Evolutionary conservation across 2,329 filamentous ascomycete genomes (phyloP).

Genomic region (Penicillium sp.): DNA sequence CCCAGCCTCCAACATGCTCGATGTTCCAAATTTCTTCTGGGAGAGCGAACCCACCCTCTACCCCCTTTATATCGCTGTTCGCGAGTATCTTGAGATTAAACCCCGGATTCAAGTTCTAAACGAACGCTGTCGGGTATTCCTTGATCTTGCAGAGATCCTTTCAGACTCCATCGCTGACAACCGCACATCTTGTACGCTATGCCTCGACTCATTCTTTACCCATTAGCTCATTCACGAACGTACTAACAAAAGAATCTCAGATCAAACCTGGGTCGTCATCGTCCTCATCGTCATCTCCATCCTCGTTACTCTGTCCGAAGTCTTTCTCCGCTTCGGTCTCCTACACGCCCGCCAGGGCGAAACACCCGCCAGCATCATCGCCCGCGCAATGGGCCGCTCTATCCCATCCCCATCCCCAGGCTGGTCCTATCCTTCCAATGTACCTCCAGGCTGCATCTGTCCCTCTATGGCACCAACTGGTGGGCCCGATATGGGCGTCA

Average conservation of each 20-base stretch:
- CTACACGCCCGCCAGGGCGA: constrained; percentile 49
- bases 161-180: constrained; percentile 89
- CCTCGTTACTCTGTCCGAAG: constrained; percentile 86
- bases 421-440: constrained; percentile 16
- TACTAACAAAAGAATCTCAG: constrained; percentile 30
- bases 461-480: constrained; percentile 18
- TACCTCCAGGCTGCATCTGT: constrained; percentile 27
- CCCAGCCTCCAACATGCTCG: constrained; percentile 88
- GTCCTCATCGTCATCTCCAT: constrained; percentile 90
- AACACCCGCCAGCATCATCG: constrained; percentile 18
- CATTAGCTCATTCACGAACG: background rate
- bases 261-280: constrained; percentile 98
- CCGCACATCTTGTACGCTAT: constrained; percentile 77
- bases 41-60: constrained; percentile 93
- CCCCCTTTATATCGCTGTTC: constrained; percentile 89
- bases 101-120: constrained; percentile 95
- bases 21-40: constrained; percentile 85
- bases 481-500: constrained; percentile 13
- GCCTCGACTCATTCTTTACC: constrained; percentile 10
- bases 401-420: constrained; percentile 18
- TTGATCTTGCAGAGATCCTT: constrained; percentile 93
- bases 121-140: constrained; percentile 92
- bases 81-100: constrained; percentile 97
- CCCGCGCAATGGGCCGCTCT: constrained; percentile 26
- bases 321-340: constrained; percentile 82